Evolutionary conservation across 768 basidiomycete genomes (phyloP), one percentile per base, ranked within the genome.

Genomic region (Floccularia luteovirens): DNA sequence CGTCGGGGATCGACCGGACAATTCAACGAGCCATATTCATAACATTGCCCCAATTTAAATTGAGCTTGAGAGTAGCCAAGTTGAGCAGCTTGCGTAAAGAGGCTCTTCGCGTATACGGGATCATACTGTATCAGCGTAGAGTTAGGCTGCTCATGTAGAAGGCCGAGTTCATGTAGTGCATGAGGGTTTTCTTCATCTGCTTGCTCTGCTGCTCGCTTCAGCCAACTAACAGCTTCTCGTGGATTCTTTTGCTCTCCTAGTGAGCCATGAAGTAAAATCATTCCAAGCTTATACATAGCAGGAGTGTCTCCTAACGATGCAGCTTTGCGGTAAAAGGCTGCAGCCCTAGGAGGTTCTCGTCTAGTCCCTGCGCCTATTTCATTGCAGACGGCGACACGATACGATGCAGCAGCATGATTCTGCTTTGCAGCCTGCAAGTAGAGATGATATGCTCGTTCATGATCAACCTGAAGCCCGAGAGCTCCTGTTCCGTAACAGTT

Each of bases 221-320:
- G 69, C 96, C 96, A 99, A 43, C 80, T 83, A 48, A 94, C 77
- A 4, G 92, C 93, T 56, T 99, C 96, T 23, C 92, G 78, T 1
- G 80, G 80, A 56, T 96, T 96, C 47, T 75, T 80, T 41, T 72
- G 77, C 58, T 93, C 90, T 19, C 80, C 84, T 3, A 97, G 71
- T 12, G 79, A 62, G 8, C 93, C 94, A 24, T 88, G 77, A 16
- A 98, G 70, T 22, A 96, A 72, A 47, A 97, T 87, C 84, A 96
- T 93, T n/a, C 92, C 92, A n/a, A 99, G 79, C 60, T 98, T 98
- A 69, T 96, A 98, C 96, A 98, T 99, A 2, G 92, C 96, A 20
- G 94, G 82, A 0, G 94, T 97, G 58, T 98, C 96, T 14, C 93
- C 93, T 24, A 98, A 67, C 1, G 91, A 91, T 6, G 92, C 92